phyloP scores from a whole-genome alignment of 140 eudicot species.

The Bidens hawaiensis region DNA sequence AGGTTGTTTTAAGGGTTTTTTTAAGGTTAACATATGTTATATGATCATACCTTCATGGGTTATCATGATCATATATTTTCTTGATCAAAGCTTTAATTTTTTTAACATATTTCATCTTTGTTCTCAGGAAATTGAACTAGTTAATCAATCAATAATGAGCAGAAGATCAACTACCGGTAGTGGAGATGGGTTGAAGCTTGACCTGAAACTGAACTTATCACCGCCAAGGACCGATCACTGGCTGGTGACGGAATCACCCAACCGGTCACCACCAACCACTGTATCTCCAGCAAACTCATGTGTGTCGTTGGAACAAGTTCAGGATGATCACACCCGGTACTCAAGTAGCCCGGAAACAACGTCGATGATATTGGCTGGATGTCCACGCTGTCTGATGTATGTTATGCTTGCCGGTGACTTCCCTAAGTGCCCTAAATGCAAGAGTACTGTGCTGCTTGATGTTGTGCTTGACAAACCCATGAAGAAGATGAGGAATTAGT shows the following conservation, averaged over 20 bases:
- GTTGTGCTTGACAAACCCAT: conserved; percentile 44
- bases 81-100: conserved; percentile 9
- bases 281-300: conserved; percentile 80
- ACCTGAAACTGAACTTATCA: conserved; percentile 61
- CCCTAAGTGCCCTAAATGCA: conserved; percentile 89
- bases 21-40: conserved; percentile 5
- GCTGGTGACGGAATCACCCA: conserved; percentile 47
- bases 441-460: conserved; percentile 78
- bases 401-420: conserved; percentile 75
- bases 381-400: conserved; percentile 86
- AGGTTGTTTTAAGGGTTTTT: too few species aligned
- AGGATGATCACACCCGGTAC: conserved; percentile 37
- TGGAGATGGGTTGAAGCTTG: conserved; percentile 33
- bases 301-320: conserved; percentile 62
- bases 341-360: conserved; percentile 55
- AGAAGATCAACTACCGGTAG: conserved; percentile 23
- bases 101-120: conserved; percentile 8
- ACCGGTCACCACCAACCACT: conserved; percentile 38
- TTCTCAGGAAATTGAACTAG: conserved; percentile 21
- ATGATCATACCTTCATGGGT: conserved; percentile 11
- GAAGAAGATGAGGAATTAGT: conserved; percentile 10
- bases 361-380: conserved; percentile 85
- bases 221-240: conserved; percentile 44
- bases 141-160: too few species aligned
- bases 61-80: conserved; percentile 9